Base-by-base conservation (phyloP, 495 filamentous ascomycete genomes). In the Aspergillus bertholletiae region DNA sequence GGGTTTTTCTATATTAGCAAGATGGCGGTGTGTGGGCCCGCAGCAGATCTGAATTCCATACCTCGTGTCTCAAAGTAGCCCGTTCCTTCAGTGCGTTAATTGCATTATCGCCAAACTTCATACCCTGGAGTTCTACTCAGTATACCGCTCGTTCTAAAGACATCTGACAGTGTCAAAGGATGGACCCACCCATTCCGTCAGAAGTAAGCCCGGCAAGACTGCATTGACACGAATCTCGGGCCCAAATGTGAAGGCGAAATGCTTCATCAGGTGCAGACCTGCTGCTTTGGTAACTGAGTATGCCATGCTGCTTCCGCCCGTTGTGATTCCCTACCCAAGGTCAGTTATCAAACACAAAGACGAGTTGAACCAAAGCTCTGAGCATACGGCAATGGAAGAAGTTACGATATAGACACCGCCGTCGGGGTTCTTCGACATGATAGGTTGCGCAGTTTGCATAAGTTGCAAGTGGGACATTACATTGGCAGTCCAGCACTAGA, bases 401-500 rank as follows among this genome's bases (percentile, higher is more conserved):
- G 88, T 89, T 50, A 88, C 77, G 34, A 92, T 72, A 51, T 89
- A 81, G 1, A 77, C 79, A 48, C 88, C 88, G 30, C 88, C 88
- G 0, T 90, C 85, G 4, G 79, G 67, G 49, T 90, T 92, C 0
- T 74, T 68, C 47, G 88, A 84, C 66, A 90, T 87, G 0, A 79
- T 84, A 11, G 86, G 79, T 52, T 82, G 57, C 22, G 85, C 86
- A 27, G 74, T 80, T 51, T 81, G 81, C 61, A 88, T 74, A 15
- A 89, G 76, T 44, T 83, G 75, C 44, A 85, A 54, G 40, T 84
- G 79, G 17, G 79, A 81, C 69, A 89, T 88, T 56, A 87, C 84
- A 60, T 92, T 88, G 51, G 84, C 74, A 7, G 79, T 73, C 78
- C 80, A 90, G 68, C 84, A 88, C 79, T 86, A 24, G 9, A 5